Evolutionary conservation across 352 stramenopile species (phyloP).

Genomic region (Phytophthora nicotianae): DNA sequence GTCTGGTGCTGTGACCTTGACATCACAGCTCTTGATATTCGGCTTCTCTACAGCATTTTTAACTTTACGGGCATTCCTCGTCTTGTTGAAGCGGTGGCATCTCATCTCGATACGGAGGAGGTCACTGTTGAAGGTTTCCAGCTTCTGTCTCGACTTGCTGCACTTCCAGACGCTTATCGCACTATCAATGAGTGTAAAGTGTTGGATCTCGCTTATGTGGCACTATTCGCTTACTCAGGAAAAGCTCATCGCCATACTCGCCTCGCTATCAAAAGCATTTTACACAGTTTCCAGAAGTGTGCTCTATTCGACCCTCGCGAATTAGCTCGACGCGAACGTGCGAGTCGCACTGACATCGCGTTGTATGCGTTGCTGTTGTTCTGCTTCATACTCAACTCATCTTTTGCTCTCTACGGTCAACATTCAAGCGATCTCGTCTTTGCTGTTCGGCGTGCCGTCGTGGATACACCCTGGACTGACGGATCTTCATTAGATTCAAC

Average conservation of each 20-base stretch:
- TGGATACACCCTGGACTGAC: constrained; percentile 26
- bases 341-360: constrained; percentile 44
- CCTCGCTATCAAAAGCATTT: constrained; percentile 61
- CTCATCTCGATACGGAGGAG: constrained; percentile 75
- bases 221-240: constrained; percentile 69
- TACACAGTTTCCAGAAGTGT: constrained; percentile 75
- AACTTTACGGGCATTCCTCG: constrained; percentile 59
- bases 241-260: constrained; percentile 68
- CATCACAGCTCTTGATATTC: constrained; percentile 48
- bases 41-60: constrained; percentile 53
- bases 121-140: constrained; percentile 79
- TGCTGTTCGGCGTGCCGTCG: constrained; percentile 30
- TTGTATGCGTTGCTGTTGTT: constrained; percentile 56
- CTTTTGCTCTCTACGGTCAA: constrained; percentile 49
- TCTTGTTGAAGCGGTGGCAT: constrained; percentile 69
- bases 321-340: constrained; percentile 46
- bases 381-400: constrained; percentile 50
- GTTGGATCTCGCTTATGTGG: constrained; percentile 73
- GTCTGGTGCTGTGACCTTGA: no score
- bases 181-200: constrained; percentile 70
- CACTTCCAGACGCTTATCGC: constrained; percentile 47
- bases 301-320: constrained; percentile 63
- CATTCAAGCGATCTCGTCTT: constrained; percentile 45
- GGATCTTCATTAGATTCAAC: not conserved
- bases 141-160: constrained; percentile 57